Base-by-base conservation (phyloP, 2,329 filamentous ascomycete species). In the Penicillium sp. region DNA sequence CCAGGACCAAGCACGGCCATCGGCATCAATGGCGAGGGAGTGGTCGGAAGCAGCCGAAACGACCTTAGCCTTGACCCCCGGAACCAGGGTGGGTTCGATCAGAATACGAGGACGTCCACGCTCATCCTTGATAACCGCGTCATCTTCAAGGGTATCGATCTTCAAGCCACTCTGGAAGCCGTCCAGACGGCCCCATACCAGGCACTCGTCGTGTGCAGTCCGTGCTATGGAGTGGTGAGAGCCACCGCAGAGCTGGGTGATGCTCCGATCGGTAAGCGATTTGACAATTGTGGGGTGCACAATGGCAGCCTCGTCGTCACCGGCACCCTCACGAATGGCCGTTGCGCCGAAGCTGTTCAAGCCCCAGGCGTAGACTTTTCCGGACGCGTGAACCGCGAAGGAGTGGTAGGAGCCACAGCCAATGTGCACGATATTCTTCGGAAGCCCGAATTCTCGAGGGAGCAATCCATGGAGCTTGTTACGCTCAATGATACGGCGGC, bases 341-440 rank as follows among this genome's bases (percentile, higher is more conserved):
- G 88, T 89, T 74, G 95, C 87, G 56, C 87, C 88, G 70, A 89
- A 95, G 73, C 88, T 91, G 79, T 95, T 95, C 27, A 92, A 77
- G 22, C 91, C 90, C 90, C 90, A 95, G 0, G 85, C 82, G 72
- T 85, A 94, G 28, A 92, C 86, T 27, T 82, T 79, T 35, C 85
- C 85, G 25, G 85, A 81, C 55, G 84, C 81, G 62, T 82, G 81
- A 44, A 90, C 80, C 44, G 87, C 87, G 63, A 95, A 92, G 61
- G 85, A 88, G 76, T 95, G 89, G 72, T 92, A 92, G 13, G 86
- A 83, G 40, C 90, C 90, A 48, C 85, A 86, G 25, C 82, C 81
- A 51, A 88, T 80, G 72, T 75, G 82, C 45, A 77, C 77, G 46
- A 88, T 83, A 57, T 75, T 74, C 64, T 80, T 80, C 57, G 80